A percentile compares a stretch with the other conserved stretches of the same genome.
Evolutionary conservation across 108 stramenopile species (phyloP).

Genomic region (Nannochloropsis oceanica): DNA sequence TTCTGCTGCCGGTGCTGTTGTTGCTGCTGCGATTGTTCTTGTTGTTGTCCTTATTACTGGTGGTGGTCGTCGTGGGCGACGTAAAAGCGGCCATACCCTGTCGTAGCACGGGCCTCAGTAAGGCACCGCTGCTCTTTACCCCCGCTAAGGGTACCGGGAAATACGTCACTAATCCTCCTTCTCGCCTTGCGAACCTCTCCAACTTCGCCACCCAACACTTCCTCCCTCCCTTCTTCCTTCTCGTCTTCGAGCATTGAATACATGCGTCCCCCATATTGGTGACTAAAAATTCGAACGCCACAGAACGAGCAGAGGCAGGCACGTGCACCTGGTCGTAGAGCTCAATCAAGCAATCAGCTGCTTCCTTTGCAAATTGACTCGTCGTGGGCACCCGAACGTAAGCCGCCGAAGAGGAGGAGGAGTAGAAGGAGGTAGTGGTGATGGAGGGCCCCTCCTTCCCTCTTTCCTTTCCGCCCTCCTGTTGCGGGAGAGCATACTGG

Average conservation of each 20-base stretch:
- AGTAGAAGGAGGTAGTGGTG: background rate
- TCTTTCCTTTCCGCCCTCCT: background rate
- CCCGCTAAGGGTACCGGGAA: background rate
- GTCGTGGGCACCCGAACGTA: background rate
- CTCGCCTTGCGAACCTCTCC: background rate
- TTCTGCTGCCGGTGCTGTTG: background rate
- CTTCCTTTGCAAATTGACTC: background rate
- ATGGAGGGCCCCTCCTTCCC: background rate
- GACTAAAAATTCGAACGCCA: background rate
- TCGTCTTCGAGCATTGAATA: background rate
- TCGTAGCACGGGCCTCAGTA: background rate
- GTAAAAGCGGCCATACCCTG: background rate
- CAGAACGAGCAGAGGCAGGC: background rate
- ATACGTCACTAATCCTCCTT: background rate
- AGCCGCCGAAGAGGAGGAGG: too few relatives aligned
- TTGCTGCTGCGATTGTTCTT: background rate
- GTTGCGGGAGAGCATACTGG: background rate
- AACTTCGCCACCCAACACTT: background rate
- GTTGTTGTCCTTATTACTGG: background rate
- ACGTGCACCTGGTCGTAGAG: background rate
- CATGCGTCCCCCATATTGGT: background rate
- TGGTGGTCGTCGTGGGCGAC: background rate
- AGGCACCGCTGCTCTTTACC: background rate
- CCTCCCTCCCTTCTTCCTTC: background rate
- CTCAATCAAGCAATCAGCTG: background rate